Evolutionary conservation across 2,329 filamentous ascomycete species (phyloP), one percentile per base, ranked within the genome.

Genomic region (Curvularia sp.): DNA sequence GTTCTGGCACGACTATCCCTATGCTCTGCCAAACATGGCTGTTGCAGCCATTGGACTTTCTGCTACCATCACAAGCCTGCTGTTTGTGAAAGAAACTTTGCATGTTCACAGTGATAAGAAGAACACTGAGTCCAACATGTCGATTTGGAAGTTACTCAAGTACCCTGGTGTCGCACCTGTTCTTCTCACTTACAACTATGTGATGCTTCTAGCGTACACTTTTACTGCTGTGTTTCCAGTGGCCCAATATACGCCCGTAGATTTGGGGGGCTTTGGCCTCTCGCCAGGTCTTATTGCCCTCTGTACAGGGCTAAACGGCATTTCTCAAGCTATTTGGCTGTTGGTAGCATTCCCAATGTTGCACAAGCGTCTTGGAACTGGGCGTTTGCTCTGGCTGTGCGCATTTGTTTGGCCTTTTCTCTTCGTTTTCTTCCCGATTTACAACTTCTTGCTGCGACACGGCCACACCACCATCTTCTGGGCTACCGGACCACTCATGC

Each of bases 211-310:
- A 3, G 89, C 86, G 0, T 87, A 90, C 60, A 82, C 86, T 1
- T 93, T 89, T 74, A 93, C 90, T 0, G 89, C 90, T 55, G 77
- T 93, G 38, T 71, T 85, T 1, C 88, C 90, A 0, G 82, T 93
- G 1, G 89, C 88, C 71, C 87, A 87, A 77, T 93, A 84, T 75
- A 91, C 88, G 0, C 80, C 82, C 2, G 67, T 89, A 5, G 5
- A 71, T 0, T 80, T 88, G 0, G 91, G 91, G 32, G 91, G 91
- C 0, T 83, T 87, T 47, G 84, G 82, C 2, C 89, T 93, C 73
- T 76, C 81, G 0, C 80, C 88, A 0, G 71, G 84, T 3, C 82
- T 86, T 51, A 94, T 93, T 61, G 88, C 89, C 1, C 66, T 87
- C 2, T 85, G 89, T 76, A 84, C 94, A 78, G 86, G 82, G 1